Conservation (phyloP, 2,329 filamentous ascomycete genomes). For the Cladosporium oxysporum region DNA sequence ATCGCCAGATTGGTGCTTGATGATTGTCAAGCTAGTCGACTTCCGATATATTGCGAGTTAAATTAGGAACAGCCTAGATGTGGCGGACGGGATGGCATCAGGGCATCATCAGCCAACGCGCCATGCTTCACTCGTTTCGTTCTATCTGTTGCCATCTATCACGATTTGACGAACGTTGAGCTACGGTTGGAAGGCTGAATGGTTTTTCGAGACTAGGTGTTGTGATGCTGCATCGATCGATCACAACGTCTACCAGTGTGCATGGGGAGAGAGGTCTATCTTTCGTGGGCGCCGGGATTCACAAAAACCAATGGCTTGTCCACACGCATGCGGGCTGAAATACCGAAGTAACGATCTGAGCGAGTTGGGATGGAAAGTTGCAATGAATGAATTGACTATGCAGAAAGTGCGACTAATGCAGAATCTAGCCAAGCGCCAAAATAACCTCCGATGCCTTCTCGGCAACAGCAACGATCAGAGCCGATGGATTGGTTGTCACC, state of each 20-base stretch:
- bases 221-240: not conserved
- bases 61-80: not conserved
- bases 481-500: constrained; percentile 67
- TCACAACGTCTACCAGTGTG: not conserved
- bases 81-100: not conserved
- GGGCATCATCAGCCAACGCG: not conserved
- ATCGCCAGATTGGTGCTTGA: not conserved
- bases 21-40: not conserved
- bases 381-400: not conserved
- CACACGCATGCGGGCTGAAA: not conserved
- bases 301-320: not conserved
- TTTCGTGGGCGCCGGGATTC: not conserved
- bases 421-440: constrained; percentile 40
- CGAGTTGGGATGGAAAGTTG: not conserved
- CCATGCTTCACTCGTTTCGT: not conserved
- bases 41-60: not conserved
- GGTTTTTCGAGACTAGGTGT: not conserved
- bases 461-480: constrained; percentile 65
- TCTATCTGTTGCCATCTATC: not conserved
- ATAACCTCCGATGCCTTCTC: constrained; percentile 61
- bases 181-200: not conserved
- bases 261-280: not conserved
- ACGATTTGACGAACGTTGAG: not conserved
- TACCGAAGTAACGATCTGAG: not conserved
- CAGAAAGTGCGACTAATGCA: not conserved